A percentile compares a stretch with the other conserved stretches of the same genome.
phyloP scores from a whole-genome alignment of 1,139 yeast genomes.

The Yamadazyma atmosphaerica region DNA sequence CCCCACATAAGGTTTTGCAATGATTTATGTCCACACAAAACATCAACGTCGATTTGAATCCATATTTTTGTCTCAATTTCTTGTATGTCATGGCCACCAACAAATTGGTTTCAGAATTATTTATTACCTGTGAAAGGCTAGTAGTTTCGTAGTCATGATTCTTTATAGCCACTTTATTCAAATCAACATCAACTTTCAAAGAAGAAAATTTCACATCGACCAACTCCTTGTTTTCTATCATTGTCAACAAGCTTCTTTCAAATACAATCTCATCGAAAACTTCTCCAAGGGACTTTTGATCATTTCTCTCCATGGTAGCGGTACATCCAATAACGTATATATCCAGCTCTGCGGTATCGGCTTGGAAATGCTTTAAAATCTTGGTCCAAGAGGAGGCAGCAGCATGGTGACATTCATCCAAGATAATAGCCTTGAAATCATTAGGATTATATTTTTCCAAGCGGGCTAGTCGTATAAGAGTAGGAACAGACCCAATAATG shows the following conservation, averaged over 20 bases:
- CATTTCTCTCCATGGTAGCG: slow-evolving; percentile 75
- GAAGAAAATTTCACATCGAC: slow-evolving; percentile 69
- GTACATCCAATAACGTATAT: slow-evolving; percentile 79
- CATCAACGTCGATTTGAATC: slow-evolving; percentile 63
- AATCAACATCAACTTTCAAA: slow-evolving; percentile 44
- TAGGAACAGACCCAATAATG: slow-evolving; percentile 75
- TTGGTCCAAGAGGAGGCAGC: slow-evolving; percentile 68
- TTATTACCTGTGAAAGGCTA: slow-evolving; percentile 56
- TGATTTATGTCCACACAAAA: slow-evolving; percentile 80
- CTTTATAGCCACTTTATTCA: slow-evolving; percentile 29
- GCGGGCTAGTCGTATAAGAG: slow-evolving; percentile 52
- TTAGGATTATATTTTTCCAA: slow-evolving; percentile 54
- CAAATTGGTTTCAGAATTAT: slow-evolving; percentile 52
- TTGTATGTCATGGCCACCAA: slow-evolving; percentile 61
- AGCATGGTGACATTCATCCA: slow-evolving; percentile 95
- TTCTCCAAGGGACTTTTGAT: slow-evolving; percentile 56
- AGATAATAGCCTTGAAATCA: slow-evolving; percentile 68
- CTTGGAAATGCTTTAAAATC: slow-evolving; percentile 60
- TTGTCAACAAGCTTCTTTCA: slow-evolving; percentile 62
- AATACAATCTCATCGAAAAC: slow-evolving; percentile 76
- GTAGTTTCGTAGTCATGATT: slow-evolving; percentile 56
- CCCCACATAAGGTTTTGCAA: slow-evolving; percentile 53
- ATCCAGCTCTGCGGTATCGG: slow-evolving; percentile 38
- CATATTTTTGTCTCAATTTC: slow-evolving; percentile 34
- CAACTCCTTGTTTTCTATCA: slow-evolving; percentile 70